Evolutionary conservation across 2,329 filamentous ascomycete genomes (phyloP).

Genomic region (Cyanodermella asteris): DNA sequence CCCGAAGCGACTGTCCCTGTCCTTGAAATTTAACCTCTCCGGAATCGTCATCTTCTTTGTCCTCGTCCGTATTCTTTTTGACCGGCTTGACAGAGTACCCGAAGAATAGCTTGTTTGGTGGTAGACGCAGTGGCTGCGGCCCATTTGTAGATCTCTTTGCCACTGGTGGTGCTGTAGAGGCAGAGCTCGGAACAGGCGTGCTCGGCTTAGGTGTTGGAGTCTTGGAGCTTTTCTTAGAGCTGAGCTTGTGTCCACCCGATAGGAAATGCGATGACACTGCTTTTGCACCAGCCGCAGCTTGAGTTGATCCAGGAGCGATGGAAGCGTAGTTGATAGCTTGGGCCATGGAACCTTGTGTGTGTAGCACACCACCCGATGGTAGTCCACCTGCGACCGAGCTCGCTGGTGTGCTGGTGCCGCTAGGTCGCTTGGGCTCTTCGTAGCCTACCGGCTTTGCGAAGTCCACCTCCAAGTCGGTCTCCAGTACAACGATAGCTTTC

Average conservation of each 20-base stretch:
- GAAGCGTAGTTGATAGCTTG: slow-evolving; percentile 91
- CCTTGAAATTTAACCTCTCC: slow-evolving; percentile 67
- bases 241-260: slow-evolving; percentile 64
- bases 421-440: slow-evolving; percentile 57
- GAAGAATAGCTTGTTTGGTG: slow-evolving; percentile 85
- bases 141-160: slow-evolving; percentile 39
- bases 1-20: slow-evolving; percentile 57
- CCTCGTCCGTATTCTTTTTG: slow-evolving; percentile 51
- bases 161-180: slow-evolving; percentile 22
- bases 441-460: slow-evolving; percentile 90
- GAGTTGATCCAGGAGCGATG: slow-evolving; percentile 57
- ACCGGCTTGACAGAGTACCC: slow-evolving; percentile 83
- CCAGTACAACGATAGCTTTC: slow-evolving; percentile 72
- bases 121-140: slow-evolving; percentile 63
- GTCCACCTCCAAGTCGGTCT: slow-evolving; percentile 91
- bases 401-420: slow-evolving; percentile 70
- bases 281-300: slow-evolving; percentile 39
- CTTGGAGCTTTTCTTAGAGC: slow-evolving; percentile 38
- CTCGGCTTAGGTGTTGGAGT: slow-evolving; percentile 48
- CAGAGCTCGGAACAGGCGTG: slow-evolving; percentile 46
- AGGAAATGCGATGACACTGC: slow-evolving; percentile 57
- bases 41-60: slow-evolving; percentile 36
- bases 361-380: slow-evolving; percentile 51
- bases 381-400: slow-evolving; percentile 42
- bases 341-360: slow-evolving; percentile 82